Percentiles rank a stretch among this genome's conserved stretches.
Evolutionary conservation across 2,329 filamentous ascomycete species (phyloP).

Genomic region (Epichloe brachyelytri): DNA sequence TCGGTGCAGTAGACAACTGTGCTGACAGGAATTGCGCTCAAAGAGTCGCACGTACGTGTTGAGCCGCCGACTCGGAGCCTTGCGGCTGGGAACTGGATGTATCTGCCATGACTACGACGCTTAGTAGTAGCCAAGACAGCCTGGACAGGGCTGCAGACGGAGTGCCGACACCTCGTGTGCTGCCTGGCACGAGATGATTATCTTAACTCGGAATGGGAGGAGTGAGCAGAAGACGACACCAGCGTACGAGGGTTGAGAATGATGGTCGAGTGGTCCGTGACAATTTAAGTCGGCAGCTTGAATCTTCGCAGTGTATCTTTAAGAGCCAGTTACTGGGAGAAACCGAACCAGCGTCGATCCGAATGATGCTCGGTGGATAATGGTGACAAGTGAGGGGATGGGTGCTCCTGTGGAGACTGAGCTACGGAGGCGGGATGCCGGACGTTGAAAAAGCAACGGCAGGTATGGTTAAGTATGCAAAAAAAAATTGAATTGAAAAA

Average conservation of each 20-base stretch:
- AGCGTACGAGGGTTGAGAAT: background rate
- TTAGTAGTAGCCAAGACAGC: slow-evolving; percentile 9
- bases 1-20: background rate
- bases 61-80: slow-evolving; percentile 8
- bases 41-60: slow-evolving; percentile 9
- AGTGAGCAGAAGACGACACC: background rate
- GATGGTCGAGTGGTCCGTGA: background rate
- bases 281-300: background rate
- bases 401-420: background rate
- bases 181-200: background rate
- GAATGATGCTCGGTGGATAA: background rate
- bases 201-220: too few species aligned
- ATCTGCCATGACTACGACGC: slow-evolving; percentile 14
- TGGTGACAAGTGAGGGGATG: background rate
- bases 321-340: background rate
- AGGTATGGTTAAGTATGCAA: background rate
- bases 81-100: slow-evolving; percentile 12
- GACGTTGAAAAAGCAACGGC: background rate
- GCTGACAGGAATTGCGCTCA: background rate
- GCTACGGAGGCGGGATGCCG: slow-evolving; percentile 1
- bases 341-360: background rate
- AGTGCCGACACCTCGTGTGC: slow-evolving; percentile 2
- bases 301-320: background rate
- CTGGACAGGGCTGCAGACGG: slow-evolving; percentile 1
- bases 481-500: background rate